These are phyloP conservation scores for Bullera alba DNA, from an alignment of 768 basidiomycete species.

Conservation along the genomic window DNA sequence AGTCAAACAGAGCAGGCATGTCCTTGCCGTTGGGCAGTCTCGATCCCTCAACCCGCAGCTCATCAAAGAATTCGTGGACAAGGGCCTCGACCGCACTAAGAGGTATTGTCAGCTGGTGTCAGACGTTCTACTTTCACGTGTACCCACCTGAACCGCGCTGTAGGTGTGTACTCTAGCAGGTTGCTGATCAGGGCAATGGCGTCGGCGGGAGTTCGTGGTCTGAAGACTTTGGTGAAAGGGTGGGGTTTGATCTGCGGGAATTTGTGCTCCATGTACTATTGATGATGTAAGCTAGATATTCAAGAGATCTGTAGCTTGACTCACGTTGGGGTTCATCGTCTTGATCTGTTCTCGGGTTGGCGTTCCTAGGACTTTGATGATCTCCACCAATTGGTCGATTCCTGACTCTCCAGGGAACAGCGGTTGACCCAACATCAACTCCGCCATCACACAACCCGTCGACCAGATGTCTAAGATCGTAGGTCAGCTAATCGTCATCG, in stretches of 20 bases:
- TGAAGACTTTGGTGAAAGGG: slow-evolving; percentile 98
- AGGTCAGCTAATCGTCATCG: not conserved
- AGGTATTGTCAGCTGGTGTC: not conserved
- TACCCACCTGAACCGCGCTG: slow-evolving; percentile 64
- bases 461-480: slow-evolving; percentile 83
- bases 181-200: slow-evolving; percentile 94
- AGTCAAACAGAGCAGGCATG: slow-evolving; percentile 89
- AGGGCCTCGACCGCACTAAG: slow-evolving; percentile 58
- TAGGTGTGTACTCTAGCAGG: slow-evolving; percentile 96
- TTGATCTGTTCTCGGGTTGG: slow-evolving; percentile 99
- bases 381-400: slow-evolving; percentile 98
- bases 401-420: slow-evolving; percentile 94
- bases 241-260: slow-evolving; percentile 99
- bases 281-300: not conserved
- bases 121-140: slow-evolving; percentile 55
- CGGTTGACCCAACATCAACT: slow-evolving; percentile 97
- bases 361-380: slow-evolving; percentile 98
- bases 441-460: slow-evolving; percentile 99
- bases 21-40: slow-evolving; percentile 97
- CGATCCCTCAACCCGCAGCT: slow-evolving; percentile 79
- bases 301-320: slow-evolving; percentile 1
- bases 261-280: slow-evolving; percentile 97
- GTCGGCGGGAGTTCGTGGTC: slow-evolving; percentile 90
- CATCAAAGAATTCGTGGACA: slow-evolving; percentile 80
- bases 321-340: slow-evolving; percentile 96